These are phyloP conservation scores for Epichloe coenophiala DNA, from an alignment of 2,329 filamentous ascomycete species.

Conservation along the genomic window DNA sequence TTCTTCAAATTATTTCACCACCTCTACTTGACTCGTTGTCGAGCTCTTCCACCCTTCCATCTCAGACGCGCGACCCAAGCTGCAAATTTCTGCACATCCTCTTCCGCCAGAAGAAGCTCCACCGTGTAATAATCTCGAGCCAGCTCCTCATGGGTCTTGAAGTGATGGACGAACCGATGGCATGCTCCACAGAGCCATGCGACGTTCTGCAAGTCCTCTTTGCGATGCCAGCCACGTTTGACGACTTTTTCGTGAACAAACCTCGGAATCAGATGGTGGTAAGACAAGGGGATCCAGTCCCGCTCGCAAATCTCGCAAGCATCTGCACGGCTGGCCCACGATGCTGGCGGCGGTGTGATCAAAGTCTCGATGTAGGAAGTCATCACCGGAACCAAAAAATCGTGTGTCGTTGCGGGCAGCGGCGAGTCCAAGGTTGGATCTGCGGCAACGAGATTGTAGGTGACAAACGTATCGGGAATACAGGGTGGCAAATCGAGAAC, in stretches of 20 bases:
- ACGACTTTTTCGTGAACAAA: conserved; percentile 62
- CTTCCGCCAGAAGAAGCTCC: conserved; percentile 53
- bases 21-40: background rate
- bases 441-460: conserved; percentile 49
- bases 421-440: conserved; percentile 18
- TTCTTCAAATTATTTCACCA: background rate
- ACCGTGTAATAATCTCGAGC: conserved; percentile 61
- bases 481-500: conserved; percentile 37
- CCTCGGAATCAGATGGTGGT: conserved; percentile 77
- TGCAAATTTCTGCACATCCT: conserved; percentile 59
- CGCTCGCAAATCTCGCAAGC: conserved; percentile 67
- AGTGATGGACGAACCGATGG: conserved; percentile 67
- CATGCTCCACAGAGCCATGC: conserved; percentile 80
- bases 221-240: conserved; percentile 66
- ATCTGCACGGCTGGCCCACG: conserved; percentile 38
- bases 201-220: conserved; percentile 63
- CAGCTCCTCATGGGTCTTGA: conserved; percentile 64
- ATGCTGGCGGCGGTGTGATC: conserved; percentile 50
- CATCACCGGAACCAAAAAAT: conserved; percentile 51
- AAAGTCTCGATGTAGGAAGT: conserved; percentile 45
- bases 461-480: conserved; percentile 51
- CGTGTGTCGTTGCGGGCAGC: conserved; percentile 26
- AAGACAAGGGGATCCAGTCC: conserved; percentile 62
- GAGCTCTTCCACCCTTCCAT: conserved; percentile 45
- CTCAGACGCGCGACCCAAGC: conserved; percentile 59